phyloP scores from a whole-genome alignment of 805 yeast genomes.

The Grigorovia humatica region DNA sequence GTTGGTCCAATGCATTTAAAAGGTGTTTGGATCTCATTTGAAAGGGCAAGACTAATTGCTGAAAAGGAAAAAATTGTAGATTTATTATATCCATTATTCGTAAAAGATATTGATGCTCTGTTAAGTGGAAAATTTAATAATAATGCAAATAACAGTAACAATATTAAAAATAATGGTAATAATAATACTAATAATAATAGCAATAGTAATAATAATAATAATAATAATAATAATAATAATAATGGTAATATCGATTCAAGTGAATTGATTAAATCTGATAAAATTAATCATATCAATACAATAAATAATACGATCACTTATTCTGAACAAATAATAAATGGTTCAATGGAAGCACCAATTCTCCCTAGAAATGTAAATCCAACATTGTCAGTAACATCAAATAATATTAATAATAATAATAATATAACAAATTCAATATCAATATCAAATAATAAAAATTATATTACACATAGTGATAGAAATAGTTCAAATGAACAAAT shows the following conservation, averaged over 20 bases:
- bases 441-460: background rate
- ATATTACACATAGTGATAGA: background rate
- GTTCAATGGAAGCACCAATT: background rate
- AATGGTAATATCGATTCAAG: background rate
- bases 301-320: background rate
- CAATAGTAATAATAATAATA: no score
- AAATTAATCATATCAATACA: background rate
- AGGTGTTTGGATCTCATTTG: conserved; percentile 88
- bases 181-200: no score
- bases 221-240: no score
- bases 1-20: conserved; percentile 81
- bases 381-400: background rate
- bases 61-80: conserved; percentile 68
- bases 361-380: background rate
- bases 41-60: conserved; percentile 72
- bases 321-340: background rate
- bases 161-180: no score
- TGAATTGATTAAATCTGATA: background rate
- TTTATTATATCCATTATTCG: conserved; percentile 56
- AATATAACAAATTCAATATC: background rate
- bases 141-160: background rate
- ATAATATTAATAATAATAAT: no score
- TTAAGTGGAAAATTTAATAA: conserved; percentile 12
- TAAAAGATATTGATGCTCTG: conserved; percentile 53
- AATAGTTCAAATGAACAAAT: background rate